Evolutionary conservation across 345 rosid genomes (phyloP).

Genomic region (Pelargonium nanum): DNA sequence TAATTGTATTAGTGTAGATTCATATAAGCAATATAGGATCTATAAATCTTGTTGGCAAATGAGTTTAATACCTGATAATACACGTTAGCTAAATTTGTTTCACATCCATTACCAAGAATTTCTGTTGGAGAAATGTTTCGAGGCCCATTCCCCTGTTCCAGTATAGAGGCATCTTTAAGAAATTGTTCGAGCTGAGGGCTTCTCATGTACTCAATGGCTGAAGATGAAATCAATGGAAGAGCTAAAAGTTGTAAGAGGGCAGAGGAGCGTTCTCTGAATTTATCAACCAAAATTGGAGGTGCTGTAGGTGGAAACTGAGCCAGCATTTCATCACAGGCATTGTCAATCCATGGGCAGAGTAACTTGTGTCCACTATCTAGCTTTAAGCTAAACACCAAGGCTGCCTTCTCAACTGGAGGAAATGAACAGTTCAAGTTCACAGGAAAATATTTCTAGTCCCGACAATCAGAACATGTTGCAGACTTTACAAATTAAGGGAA

Average conservation of each 20-base stretch:
- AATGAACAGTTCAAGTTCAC: conserved; percentile 12
- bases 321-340: conserved; percentile 70
- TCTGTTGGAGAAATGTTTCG: conserved; percentile 22
- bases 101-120: conserved; percentile 26
- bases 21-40: neutral
- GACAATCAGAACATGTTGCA: neutral
- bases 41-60: neutral
- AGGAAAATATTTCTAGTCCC: neutral
- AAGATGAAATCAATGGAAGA: conserved; percentile 64
- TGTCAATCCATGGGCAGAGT: conserved; percentile 78
- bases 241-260: conserved; percentile 48
- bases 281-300: conserved; percentile 54
- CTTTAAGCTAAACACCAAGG: conserved; percentile 80
- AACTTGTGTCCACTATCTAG: conserved; percentile 73
- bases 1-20: neutral
- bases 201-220: conserved; percentile 59
- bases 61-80: conserved; percentile 58
- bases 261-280: conserved; percentile 45
- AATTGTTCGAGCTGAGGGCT: conserved; percentile 54
- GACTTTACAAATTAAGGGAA: neutral
- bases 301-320: conserved; percentile 77
- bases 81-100: conserved; percentile 30
- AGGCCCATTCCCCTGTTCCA: conserved; percentile 24
- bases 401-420: conserved; percentile 75
- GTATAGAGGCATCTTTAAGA: conserved; percentile 36